phyloP scores from a whole-genome alignment of 805 yeast species.

The Clavispora phyllophila region DNA sequence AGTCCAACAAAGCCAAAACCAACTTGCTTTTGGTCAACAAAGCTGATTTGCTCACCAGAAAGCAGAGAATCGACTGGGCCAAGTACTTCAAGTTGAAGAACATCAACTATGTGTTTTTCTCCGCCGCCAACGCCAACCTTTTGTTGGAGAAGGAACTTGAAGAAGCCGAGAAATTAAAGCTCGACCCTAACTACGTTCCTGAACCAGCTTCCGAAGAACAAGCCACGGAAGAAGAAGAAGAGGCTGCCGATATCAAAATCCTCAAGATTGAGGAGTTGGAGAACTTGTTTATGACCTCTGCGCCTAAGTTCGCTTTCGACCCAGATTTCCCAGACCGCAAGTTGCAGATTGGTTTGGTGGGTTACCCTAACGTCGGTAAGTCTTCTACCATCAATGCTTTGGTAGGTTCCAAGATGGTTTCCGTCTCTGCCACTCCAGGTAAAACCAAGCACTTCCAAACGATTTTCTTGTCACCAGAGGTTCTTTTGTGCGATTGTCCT shows the following conservation, averaged over 20 bases:
- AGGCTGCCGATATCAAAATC: slow-evolving; percentile 46
- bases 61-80: slow-evolving; percentile 86
- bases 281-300: slow-evolving; percentile 63
- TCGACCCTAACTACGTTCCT: slow-evolving; percentile 9
- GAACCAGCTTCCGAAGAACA: slow-evolving; percentile 3
- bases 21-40: slow-evolving; percentile 86
- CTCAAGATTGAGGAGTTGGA: slow-evolving; percentile 83
- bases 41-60: slow-evolving; percentile 77
- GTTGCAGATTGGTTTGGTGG: slow-evolving; percentile 90
- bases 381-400: slow-evolving; percentile 97
- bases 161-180: slow-evolving; percentile 29
- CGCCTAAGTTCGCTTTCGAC: slow-evolving; percentile 62
- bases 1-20: slow-evolving; percentile 46
- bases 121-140: slow-evolving; percentile 82
- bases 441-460: slow-evolving; percentile 99
- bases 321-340: slow-evolving; percentile 56
- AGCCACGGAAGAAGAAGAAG: slow-evolving; percentile 18
- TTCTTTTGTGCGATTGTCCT: slow-evolving; percentile 95
- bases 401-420: slow-evolving; percentile 95
- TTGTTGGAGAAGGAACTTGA: slow-evolving; percentile 59
- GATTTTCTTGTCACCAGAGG: slow-evolving; percentile 73
- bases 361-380: slow-evolving; percentile 92
- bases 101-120: slow-evolving; percentile 87
- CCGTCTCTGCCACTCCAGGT: slow-evolving; percentile 98
- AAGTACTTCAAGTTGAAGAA: slow-evolving; percentile 61